Conservation (phyloP, 2,329 filamentous ascomycete genomes). For the Verticillium albo-atrum region DNA sequence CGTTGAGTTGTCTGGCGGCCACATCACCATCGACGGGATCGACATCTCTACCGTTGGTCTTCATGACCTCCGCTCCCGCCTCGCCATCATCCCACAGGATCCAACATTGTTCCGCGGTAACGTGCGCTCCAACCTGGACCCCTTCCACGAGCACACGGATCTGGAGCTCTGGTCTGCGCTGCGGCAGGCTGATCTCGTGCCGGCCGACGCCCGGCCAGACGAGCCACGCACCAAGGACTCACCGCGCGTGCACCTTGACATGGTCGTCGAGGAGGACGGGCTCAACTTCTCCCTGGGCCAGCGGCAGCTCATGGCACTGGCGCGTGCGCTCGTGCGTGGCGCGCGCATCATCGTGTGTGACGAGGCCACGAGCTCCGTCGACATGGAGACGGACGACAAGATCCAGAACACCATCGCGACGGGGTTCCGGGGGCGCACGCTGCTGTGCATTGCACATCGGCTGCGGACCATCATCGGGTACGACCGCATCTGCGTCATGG, state of each 20-base stretch:
- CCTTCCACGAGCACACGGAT: constrained; percentile 74
- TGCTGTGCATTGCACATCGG: constrained; percentile 89
- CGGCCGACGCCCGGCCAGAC: constrained; percentile 27
- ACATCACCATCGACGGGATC: constrained; percentile 61
- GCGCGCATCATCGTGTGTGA: constrained; percentile 95
- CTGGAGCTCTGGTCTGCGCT: constrained; percentile 74
- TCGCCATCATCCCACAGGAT: constrained; percentile 82
- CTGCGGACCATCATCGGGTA: constrained; percentile 90
- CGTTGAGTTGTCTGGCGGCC: constrained; percentile 58
- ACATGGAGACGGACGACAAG: constrained; percentile 95
- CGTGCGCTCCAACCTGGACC: constrained; percentile 74
- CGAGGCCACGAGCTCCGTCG: constrained; percentile 88
- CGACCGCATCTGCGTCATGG: constrained; percentile 96
- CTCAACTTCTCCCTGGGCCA: constrained; percentile 95
- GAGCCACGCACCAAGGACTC: constrained; percentile 19
- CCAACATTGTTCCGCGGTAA: constrained; percentile 80
- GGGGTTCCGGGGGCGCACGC: constrained; percentile 80
- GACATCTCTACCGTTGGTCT: constrained; percentile 71
- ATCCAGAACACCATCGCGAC: constrained; percentile 85
- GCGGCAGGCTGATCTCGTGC: constrained; percentile 69
- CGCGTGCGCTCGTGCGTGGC: constrained; percentile 80
- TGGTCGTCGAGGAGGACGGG: constrained; percentile 84
- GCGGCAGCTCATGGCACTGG: constrained; percentile 91
- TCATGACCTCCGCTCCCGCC: constrained; percentile 67
- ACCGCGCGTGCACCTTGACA: constrained; percentile 75